Percentiles rank a stretch among this genome's conserved stretches.
phyloP scores from a whole-genome alignment of 208 protist species.

The Angomonas desouzai region DNA sequence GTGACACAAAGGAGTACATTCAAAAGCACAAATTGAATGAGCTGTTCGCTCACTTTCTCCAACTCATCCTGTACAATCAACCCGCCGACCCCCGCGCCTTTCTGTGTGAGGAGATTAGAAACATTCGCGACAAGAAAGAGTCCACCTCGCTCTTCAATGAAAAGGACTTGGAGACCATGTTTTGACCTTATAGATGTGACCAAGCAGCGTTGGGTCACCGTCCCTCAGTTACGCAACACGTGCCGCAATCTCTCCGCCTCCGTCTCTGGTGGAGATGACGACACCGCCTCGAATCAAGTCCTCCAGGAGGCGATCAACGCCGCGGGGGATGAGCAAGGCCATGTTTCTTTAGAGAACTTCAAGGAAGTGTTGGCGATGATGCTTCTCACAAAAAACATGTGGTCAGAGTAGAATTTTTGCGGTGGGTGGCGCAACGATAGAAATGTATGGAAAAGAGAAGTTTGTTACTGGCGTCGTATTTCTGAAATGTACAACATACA shows the following conservation, averaged over 20 bases:
- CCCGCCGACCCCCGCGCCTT: slow-evolving; percentile 81
- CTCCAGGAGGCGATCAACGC: slow-evolving; percentile 60
- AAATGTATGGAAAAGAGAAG: slow-evolving; percentile 12
- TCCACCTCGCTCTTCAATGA: slow-evolving; percentile 80
- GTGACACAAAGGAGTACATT: slow-evolving; percentile 62
- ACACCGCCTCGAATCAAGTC: slow-evolving; percentile 19
- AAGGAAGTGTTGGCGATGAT: slow-evolving; percentile 72
- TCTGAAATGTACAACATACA: too few species aligned
- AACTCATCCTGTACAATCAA: slow-evolving; percentile 79
- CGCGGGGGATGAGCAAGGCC: slow-evolving; percentile 68
- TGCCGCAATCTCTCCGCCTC: slow-evolving; percentile 78
- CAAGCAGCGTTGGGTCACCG: slow-evolving; percentile 77
- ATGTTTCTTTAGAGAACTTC: slow-evolving; percentile 76
- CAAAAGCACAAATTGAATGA: slow-evolving; percentile 78
- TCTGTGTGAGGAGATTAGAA: slow-evolving; percentile 63
- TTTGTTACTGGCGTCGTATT: too few species aligned
- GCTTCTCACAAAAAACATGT: slow-evolving; percentile 65
- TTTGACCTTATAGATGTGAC: slow-evolving; percentile 90
- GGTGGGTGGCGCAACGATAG: neutral
- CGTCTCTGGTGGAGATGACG: slow-evolving; percentile 2
- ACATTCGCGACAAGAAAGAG: slow-evolving; percentile 54
- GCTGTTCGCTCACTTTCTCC: slow-evolving; percentile 84
- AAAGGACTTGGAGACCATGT: slow-evolving; percentile 90
- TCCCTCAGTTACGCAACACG: slow-evolving; percentile 81
- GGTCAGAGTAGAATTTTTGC: slow-evolving; percentile 23